Evolutionary conservation across 2,329 filamentous ascomycete species (phyloP).

Genomic region (Colletotrichum sublineola): DNA sequence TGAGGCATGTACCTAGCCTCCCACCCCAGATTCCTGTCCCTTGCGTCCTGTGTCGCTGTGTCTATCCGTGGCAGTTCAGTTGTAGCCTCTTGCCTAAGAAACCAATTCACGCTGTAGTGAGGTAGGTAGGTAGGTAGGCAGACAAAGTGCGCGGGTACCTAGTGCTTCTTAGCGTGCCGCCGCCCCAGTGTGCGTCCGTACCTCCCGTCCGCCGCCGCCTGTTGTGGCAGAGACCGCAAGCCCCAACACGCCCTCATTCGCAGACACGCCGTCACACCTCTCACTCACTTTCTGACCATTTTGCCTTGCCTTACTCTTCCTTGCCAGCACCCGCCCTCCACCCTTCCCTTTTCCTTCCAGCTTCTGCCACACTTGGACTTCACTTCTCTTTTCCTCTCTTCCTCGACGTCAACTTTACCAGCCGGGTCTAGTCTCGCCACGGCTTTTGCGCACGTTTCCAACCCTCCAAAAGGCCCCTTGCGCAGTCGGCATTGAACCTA

Average conservation of each 20-base stretch:
- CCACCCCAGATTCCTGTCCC: neutral
- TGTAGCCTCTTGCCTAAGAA: conserved; percentile 15
- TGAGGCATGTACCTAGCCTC: too few relatives aligned
- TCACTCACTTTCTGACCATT: conserved; percentile 34
- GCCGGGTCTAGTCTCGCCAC: conserved; percentile 6
- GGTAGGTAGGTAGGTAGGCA: neutral
- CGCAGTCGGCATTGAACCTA: neutral
- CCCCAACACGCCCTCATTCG: conserved; percentile 31
- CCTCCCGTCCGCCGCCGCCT: conserved; percentile 28
- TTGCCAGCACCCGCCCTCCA: conserved; percentile 39
- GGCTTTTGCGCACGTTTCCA: conserved; percentile 19
- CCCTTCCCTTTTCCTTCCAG: conserved; percentile 41
- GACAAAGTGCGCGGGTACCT: conserved; percentile 4
- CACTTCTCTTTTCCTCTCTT: conserved; percentile 33
- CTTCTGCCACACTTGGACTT: conserved; percentile 42
- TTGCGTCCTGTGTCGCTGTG: conserved; percentile 4
- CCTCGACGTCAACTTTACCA: conserved; percentile 30
- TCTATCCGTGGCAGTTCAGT: neutral
- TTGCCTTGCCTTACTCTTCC: conserved; percentile 24
- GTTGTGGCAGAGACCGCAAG: conserved; percentile 36
- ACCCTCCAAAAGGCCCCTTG: neutral
- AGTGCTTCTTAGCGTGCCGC: conserved; percentile 3
- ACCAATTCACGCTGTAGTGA: neutral
- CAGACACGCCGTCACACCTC: conserved; percentile 27
- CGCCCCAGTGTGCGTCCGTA: conserved; percentile 31